phyloP scores from a whole-genome alignment of 2,329 filamentous ascomycete genomes.

The Paecilomyces niveus region DNA sequence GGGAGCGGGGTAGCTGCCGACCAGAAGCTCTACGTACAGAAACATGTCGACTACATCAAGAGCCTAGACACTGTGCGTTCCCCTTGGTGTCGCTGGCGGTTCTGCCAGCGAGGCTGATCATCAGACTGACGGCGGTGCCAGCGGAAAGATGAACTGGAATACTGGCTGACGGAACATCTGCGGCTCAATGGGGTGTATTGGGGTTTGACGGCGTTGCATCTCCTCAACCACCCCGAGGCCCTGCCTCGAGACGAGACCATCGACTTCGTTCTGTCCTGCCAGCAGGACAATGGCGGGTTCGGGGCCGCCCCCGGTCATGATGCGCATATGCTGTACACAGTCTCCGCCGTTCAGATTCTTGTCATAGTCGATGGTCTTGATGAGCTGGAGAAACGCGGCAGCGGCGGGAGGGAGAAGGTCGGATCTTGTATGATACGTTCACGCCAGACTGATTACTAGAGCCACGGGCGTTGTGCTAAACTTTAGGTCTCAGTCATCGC shows the following conservation, averaged over 20 bases:
- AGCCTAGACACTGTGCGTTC: constrained; percentile 72
- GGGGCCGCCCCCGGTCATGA: constrained; percentile 92
- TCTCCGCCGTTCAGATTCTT: constrained; percentile 89
- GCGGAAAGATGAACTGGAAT: constrained; percentile 91
- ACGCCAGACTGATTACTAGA: constrained; percentile 9
- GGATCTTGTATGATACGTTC: constrained; percentile 61
- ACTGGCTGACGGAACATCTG: constrained; percentile 95
- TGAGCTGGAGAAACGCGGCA: constrained; percentile 66
- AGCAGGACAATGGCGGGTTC: constrained; percentile 83
- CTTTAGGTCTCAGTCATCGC: constrained; percentile 58
- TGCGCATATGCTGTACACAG: constrained; percentile 91
- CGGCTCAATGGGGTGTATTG: constrained; percentile 95
- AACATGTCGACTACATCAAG: constrained; percentile 89
- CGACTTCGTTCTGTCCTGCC: constrained; percentile 91
- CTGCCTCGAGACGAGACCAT: constrained; percentile 75
- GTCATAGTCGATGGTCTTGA: constrained; percentile 78
- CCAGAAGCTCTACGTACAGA: constrained; percentile 49
- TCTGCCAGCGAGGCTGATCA: constrained; percentile 16
- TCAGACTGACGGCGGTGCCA: constrained; percentile 36
- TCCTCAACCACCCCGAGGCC: constrained; percentile 73
- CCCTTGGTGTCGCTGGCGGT: constrained; percentile 1
- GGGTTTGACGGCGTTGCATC: constrained; percentile 82
- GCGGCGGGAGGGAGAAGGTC: constrained; percentile 62
- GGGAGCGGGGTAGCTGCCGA: constrained; percentile 40
- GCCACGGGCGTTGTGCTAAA: constrained; percentile 11